These are phyloP conservation scores for Sarocladium strictum DNA, from an alignment of 2,329 filamentous ascomycete species.

Conservation along the genomic window DNA sequence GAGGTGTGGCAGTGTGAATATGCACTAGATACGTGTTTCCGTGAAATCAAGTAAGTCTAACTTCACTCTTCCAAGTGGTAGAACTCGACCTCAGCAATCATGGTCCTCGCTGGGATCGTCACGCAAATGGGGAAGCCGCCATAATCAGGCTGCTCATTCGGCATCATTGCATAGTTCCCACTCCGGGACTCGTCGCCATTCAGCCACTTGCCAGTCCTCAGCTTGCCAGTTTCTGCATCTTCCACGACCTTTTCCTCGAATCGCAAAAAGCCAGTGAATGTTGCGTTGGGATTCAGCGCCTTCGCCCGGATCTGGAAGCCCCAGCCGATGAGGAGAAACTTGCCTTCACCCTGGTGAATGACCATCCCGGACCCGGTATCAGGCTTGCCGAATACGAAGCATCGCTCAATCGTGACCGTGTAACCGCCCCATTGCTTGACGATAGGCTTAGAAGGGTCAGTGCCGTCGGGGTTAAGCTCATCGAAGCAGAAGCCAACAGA, in stretches of 20 bases:
- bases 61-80: conserved; percentile 20
- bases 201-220: conserved; percentile 25
- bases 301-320: conserved; percentile 31
- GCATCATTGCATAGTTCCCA: conserved; percentile 47
- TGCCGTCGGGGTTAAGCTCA: conserved; percentile 19
- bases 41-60: too few relatives aligned
- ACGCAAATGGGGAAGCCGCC: conserved; percentile 50
- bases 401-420: conserved; percentile 29
- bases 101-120: conserved; percentile 45
- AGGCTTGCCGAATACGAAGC: conserved; percentile 33
- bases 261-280: conserved; percentile 31
- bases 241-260: conserved; percentile 29
- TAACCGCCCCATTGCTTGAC: conserved; percentile 19
- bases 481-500: conserved; percentile 34
- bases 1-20: too few relatives aligned
- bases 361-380: conserved; percentile 32
- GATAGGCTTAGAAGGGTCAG: conserved; percentile 16
- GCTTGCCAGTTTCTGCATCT: conserved; percentile 20
- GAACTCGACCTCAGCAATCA: conserved; percentile 35
- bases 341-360: conserved; percentile 28
- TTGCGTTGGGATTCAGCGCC: conserved; percentile 23
- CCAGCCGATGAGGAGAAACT: conserved; percentile 29
- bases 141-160: conserved; percentile 49
- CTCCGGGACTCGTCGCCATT: conserved; percentile 37
- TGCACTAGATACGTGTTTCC: too few relatives aligned